phyloP scores from a whole-genome alignment of 1,284 basidiomycete species.

The Apiotrichum laibachii region DNA sequence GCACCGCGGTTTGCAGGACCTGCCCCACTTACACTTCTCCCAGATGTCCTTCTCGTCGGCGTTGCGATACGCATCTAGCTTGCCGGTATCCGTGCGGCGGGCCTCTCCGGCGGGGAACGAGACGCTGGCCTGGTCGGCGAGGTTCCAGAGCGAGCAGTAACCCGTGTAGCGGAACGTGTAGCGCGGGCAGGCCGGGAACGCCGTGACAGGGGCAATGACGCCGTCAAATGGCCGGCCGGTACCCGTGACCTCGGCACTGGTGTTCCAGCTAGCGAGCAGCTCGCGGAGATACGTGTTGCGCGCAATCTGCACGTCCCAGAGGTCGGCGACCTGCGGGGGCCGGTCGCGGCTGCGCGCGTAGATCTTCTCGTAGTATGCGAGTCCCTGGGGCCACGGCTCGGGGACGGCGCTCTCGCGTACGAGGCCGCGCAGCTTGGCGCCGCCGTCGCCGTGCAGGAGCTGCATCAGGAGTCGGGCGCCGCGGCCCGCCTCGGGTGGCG shows the following conservation, averaged over 20 bases:
- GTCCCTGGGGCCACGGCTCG: conserved; percentile 22
- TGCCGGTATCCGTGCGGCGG: conserved; percentile 53
- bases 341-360: conserved; percentile 9
- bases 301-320: conserved; percentile 18
- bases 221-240: conserved; percentile 22
- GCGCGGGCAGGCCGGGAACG: conserved; percentile 11
- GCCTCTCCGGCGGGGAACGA: conserved; percentile 64
- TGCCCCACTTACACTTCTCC: conserved; percentile 59
- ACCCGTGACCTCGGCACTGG: conserved; percentile 7
- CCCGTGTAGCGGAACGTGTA: conserved; percentile 14
- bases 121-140: conserved; percentile 60
- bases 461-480: conserved; percentile 5
- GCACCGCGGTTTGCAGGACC: too few relatives aligned
- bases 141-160: conserved; percentile 20
- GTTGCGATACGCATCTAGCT: conserved; percentile 51
- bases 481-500: conserved; percentile 14
- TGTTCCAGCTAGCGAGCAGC: conserved; percentile 12
- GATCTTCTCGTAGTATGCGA: conserved; percentile 5
- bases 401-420: conserved; percentile 6
- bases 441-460: conserved; percentile 17
- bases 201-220: conserved; percentile 14
- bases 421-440: conserved; percentile 4
- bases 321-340: conserved; percentile 8
- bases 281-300: conserved; percentile 17
- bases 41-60: conserved; percentile 55